Percentiles rank a stretch among this genome's conserved stretches.
Conservation (phyloP, 305 asterid species). For the Fraxinus greggii region DNA sequence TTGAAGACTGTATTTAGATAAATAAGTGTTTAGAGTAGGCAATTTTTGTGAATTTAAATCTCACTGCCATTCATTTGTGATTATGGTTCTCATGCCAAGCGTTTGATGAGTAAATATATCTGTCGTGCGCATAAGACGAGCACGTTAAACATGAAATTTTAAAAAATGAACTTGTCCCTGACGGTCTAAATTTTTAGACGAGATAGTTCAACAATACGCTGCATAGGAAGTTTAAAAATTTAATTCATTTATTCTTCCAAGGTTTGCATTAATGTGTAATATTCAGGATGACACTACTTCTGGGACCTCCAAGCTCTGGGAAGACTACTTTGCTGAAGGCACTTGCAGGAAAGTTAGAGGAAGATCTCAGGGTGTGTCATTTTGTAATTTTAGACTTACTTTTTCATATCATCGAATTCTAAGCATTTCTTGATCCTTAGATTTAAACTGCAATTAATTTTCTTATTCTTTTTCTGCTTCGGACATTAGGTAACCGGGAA, state of each 20-base stretch:
- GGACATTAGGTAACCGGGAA: constrained; percentile 26
- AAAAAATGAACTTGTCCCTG: not conserved
- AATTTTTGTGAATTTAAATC: not conserved
- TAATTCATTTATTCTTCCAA: not conserved
- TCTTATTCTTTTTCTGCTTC: not conserved
- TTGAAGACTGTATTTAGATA: not conserved
- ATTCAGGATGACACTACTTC: constrained; percentile 44
- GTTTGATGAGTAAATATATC: not conserved
- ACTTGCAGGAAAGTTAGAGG: constrained; percentile 45
- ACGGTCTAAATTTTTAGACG: not conserved
- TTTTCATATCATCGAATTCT: not conserved
- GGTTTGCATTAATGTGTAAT: not conserved
- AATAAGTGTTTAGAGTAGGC: not conserved
- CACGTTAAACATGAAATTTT: not conserved
- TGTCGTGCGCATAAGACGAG: not conserved
- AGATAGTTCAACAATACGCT: not conserved
- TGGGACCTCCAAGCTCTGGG: constrained; percentile 54
- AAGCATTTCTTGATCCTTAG: not conserved
- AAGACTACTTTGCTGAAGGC: constrained; percentile 41
- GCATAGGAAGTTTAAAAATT: not conserved
- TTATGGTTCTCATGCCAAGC: not conserved
- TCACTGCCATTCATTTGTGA: not conserved
- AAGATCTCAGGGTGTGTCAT: constrained; percentile 38
- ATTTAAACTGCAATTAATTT: not conserved
- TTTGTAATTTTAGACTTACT: not conserved